Percentiles rank a stretch among this genome's conserved stretches.
phyloP scores from a whole-genome alignment of 345 rosid genomes.

The Erucastrum elatum region DNA sequence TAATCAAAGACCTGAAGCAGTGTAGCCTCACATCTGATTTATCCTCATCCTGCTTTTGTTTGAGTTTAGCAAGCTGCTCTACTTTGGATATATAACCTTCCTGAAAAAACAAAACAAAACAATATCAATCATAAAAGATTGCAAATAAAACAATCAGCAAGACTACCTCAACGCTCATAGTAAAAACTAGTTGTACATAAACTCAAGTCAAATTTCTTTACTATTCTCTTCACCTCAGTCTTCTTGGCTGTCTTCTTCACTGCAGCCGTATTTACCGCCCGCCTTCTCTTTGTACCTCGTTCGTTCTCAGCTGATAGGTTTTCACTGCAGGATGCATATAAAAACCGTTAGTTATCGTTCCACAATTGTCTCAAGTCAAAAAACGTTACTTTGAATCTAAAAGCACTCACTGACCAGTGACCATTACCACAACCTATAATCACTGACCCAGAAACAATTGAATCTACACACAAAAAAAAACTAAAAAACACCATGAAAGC shows the following conservation, averaged over 20 bases:
- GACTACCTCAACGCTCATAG: not conserved
- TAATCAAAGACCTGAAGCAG: constrained; percentile 59
- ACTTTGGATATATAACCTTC: constrained; percentile 53
- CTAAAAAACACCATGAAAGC: not conserved
- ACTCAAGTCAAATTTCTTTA: not conserved
- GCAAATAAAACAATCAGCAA: not conserved
- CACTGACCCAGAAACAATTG: too few relatives aligned
- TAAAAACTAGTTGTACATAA: not conserved
- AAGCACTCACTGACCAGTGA: constrained; percentile 1
- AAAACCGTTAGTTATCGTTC: not conserved
- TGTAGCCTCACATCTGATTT: constrained; percentile 63
- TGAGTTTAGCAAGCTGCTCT: constrained; percentile 62
- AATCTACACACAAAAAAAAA: too few relatives aligned
- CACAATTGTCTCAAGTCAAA: not conserved
- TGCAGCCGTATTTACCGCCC: not conserved
- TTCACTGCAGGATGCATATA: constrained; percentile 21
- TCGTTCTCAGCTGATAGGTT: not conserved
- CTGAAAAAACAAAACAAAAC: constrained; percentile 38
- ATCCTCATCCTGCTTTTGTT: constrained; percentile 81
- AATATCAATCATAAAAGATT: not conserved
- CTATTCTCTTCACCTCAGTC: constrained; percentile 4
- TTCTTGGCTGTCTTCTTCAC: constrained; percentile 1
- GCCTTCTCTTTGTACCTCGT: not conserved
- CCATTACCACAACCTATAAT: constrained; percentile 2
- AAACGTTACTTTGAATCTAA: not conserved